Conservation (phyloP, 352 stramenopile genomes). For the Phytophthora hibernalis region DNA sequence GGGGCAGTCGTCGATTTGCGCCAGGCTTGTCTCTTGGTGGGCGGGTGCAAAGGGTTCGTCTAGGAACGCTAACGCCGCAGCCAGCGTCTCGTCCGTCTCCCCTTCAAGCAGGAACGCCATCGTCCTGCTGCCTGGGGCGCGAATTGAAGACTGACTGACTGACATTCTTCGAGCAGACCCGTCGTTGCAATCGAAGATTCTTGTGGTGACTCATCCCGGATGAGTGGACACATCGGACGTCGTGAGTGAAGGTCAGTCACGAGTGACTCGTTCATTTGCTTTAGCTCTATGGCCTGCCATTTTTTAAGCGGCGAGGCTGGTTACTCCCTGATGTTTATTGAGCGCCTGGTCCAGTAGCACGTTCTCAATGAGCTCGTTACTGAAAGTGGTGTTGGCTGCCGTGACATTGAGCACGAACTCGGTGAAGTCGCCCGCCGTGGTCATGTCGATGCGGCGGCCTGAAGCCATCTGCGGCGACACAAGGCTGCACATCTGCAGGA, state of each 20-base stretch:
- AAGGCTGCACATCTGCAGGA: slow-evolving; percentile 67
- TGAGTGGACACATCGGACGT: slow-evolving; percentile 14
- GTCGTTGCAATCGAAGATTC: slow-evolving; percentile 13
- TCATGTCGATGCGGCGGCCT: slow-evolving; percentile 39
- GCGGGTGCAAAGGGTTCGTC: slow-evolving; percentile 11
- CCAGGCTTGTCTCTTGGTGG: background rate
- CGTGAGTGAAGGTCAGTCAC: slow-evolving; percentile 13
- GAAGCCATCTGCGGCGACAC: slow-evolving; percentile 56
- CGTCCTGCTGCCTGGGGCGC: background rate
- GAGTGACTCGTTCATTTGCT: background rate
- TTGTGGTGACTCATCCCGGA: too few species aligned
- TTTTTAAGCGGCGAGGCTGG: slow-evolving; percentile 20
- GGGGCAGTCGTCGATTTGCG: background rate
- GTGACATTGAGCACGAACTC: slow-evolving; percentile 59
- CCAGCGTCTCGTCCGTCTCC: slow-evolving; percentile 35
- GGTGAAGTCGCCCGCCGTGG: slow-evolving; percentile 49
- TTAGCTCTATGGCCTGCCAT: background rate
- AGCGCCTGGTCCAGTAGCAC: slow-evolving; percentile 46
- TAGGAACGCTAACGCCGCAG: slow-evolving; percentile 36
- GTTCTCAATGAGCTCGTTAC: slow-evolving; percentile 71
- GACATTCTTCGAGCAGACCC: background rate
- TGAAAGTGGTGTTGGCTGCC: slow-evolving; percentile 48
- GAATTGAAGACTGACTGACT: slow-evolving; percentile 26
- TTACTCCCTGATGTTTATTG: slow-evolving; percentile 16
- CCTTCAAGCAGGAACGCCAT: slow-evolving; percentile 41